These are phyloP conservation scores for Leccinum insigne DNA, from an alignment of 1,284 basidiomycete genomes.

Conservation along the genomic window DNA sequence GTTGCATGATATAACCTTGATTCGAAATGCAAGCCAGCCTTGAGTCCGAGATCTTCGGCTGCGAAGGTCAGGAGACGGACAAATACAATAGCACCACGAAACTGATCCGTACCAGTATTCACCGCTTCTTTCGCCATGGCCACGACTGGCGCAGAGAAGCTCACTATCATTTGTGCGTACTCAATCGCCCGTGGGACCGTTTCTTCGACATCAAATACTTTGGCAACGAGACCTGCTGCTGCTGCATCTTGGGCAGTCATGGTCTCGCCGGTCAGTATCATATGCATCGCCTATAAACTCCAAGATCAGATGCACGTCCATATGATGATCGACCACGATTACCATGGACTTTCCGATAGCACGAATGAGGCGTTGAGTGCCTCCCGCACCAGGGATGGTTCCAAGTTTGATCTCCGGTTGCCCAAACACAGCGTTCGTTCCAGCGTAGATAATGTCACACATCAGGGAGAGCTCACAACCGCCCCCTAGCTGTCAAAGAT, in stretches of 20 bases:
- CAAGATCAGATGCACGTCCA: not conserved
- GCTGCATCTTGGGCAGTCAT: constrained; percentile 58
- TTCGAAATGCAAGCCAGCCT: constrained; percentile 60
- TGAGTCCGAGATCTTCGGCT: constrained; percentile 61
- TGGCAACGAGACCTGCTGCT: constrained; percentile 34
- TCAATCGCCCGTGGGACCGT: constrained; percentile 30
- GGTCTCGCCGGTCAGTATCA: constrained; percentile 60
- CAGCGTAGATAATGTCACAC: constrained; percentile 53
- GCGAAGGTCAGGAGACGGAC: not conserved
- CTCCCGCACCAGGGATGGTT: constrained; percentile 65
- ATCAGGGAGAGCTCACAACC: constrained; percentile 70
- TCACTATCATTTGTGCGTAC: constrained; percentile 30
- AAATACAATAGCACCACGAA: not conserved
- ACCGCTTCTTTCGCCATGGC: constrained; percentile 61
- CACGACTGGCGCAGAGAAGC: constrained; percentile 34
- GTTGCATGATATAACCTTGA: constrained; percentile 64
- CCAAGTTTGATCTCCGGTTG: constrained; percentile 74
- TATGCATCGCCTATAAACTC: constrained; percentile 56
- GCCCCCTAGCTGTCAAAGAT: constrained; percentile 51
- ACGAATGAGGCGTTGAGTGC: constrained; percentile 57
- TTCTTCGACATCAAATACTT: constrained; percentile 29
- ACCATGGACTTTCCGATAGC: constrained; percentile 64
- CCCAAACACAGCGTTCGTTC: constrained; percentile 57
- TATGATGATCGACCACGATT: not conserved
- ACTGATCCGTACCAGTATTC: constrained; percentile 53